A percentile compares a stretch with the other conserved stretches of the same genome.
Conservation (phyloP, 495 filamentous ascomycete genomes). For the Penicillium lividum region DNA sequence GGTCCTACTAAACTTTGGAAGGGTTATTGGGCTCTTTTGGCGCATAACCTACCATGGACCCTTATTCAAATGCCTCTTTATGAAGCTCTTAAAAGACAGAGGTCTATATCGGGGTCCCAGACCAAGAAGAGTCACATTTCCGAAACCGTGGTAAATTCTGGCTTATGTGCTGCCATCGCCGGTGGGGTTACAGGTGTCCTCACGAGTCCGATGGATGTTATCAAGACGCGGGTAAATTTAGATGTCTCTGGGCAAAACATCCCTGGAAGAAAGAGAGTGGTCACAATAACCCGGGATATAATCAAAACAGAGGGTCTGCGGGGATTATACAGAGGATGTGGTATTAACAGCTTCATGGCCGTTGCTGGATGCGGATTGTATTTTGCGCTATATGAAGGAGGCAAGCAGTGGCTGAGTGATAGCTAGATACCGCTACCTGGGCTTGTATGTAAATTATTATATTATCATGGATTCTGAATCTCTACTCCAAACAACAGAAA, state of each 20-base stretch:
- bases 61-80: conserved; percentile 8
- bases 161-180: neutral
- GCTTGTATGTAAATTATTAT: too few species aligned
- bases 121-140: neutral
- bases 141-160: neutral
- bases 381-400: neutral
- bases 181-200: neutral
- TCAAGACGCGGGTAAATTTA: conserved; percentile 4
- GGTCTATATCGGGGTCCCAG: neutral
- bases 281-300: neutral
- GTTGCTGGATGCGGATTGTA: neutral
- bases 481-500: neutral
- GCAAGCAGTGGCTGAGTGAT: neutral
- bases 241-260: neutral
- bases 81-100: neutral
- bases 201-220: conserved; percentile 1
- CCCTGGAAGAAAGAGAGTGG: neutral
- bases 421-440: neutral
- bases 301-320: neutral
- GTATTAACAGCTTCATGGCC: neutral
- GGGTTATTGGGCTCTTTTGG: conserved; percentile 4
- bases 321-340: neutral
- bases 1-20: neutral
- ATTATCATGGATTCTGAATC: neutral
- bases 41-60: conserved; percentile 1